Evolutionary conservation across 1,284 basidiomycete species (phyloP), one percentile per base, ranked within the genome.

Genomic region (Meira nashicola): DNA sequence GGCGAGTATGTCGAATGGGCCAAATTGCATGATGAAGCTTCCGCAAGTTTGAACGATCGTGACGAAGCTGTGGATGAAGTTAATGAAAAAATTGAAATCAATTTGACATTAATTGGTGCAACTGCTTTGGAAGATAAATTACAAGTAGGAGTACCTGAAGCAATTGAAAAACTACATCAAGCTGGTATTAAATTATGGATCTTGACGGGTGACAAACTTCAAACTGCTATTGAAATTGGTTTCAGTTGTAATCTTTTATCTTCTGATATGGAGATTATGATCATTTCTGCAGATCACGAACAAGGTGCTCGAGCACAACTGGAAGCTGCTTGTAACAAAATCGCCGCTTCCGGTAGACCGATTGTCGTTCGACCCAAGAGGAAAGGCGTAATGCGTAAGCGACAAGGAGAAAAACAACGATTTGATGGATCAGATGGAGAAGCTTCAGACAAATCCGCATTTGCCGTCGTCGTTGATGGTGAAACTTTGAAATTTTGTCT

Each of bases 161-260:
- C 94, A 0, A 97, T 98, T 68, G 91, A 92, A 69, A 89, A 84
- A 60, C 82, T 98, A 17, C 93, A 96, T 75, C 83, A 85, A 44
- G 94, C 93, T 0, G 93, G 93, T 8, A 96, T 98, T 82, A 97
- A 96, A 80, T 80, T 98, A 2, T 98, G 94, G 93, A 92, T 93
- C 76, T 80, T 93, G 58, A 93, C 90, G 38, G 92, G 92, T 52
- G 93, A 97, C 82, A 97, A 97, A 80, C 83, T 96, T 0, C 93
- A 97, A 80, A 97, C 93, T 2, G 93, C 93, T 17, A 96, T 97
- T 75, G 93, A 97, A 78, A 97, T 97, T 62, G 88, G 86, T 55
- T 67, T 70, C 60, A 69, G 66, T 28, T 74, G 71, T 65, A 59
- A 64, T 58, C 58, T 62, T 48, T 57, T 66, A 10, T 65, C 67